A percentile compares a stretch with the other conserved stretches of the same genome.
Conservation (phyloP, 805 yeast genomes). For the Ogataea minuta region DNA sequence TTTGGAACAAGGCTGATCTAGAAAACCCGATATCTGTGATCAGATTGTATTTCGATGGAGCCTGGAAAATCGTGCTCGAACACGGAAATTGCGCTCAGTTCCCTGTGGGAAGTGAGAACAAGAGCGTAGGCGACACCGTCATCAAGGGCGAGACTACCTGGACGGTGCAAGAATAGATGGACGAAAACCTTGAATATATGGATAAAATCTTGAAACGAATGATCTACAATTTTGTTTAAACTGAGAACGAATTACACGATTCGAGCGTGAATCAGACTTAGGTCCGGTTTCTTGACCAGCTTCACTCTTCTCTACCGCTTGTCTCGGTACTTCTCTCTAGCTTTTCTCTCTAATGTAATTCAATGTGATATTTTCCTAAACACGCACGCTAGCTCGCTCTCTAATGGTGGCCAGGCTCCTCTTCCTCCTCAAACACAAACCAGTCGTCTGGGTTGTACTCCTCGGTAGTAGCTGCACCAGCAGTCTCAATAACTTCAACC, state of each 20-base stretch:
- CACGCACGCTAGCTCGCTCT: slow-evolving; percentile 6
- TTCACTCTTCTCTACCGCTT: too few relatives aligned
- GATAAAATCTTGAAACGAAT: neutral
- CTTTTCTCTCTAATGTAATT: too few relatives aligned
- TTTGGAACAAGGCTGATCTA: slow-evolving; percentile 33
- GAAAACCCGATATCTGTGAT: slow-evolving; percentile 24
- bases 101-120: slow-evolving; percentile 10
- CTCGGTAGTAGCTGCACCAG: slow-evolving; percentile 42
- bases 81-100: slow-evolving; percentile 20
- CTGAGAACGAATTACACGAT: too few relatives aligned
- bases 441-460: slow-evolving; percentile 63
- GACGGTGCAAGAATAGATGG: slow-evolving; percentile 22
- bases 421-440: slow-evolving; percentile 77
- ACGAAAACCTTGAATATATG: slow-evolving; percentile 16
- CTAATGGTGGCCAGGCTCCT: slow-evolving; percentile 47
- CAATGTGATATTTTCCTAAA: neutral
- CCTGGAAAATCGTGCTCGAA: slow-evolving; percentile 14
- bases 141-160: slow-evolving; percentile 18
- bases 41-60: slow-evolving; percentile 17
- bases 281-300: too few relatives aligned
- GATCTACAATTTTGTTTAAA: too few relatives aligned
- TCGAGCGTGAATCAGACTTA: too few relatives aligned
- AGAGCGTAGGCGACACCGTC: slow-evolving; percentile 13
- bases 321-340: neutral
- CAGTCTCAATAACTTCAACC: slow-evolving; percentile 69